phyloP scores from a whole-genome alignment of 495 filamentous ascomycete genomes.

The Pseudevernia furfuracea region DNA sequence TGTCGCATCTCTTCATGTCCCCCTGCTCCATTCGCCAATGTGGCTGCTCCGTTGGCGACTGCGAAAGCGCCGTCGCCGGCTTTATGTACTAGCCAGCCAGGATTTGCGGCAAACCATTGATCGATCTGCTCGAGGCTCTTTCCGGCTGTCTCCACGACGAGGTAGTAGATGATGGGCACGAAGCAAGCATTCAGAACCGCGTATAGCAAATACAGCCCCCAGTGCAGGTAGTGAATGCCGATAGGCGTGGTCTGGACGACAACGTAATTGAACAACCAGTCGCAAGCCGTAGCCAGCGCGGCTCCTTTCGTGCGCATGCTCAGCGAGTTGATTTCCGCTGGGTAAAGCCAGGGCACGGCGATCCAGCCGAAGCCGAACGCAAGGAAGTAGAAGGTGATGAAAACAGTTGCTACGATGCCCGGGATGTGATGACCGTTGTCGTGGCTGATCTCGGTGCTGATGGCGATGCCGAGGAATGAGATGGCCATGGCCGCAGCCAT shows the following conservation, averaged over 20 bases:
- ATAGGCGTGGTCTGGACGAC: slow-evolving; percentile 43
- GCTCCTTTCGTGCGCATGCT: slow-evolving; percentile 49
- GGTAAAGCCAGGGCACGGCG: slow-evolving; percentile 46
- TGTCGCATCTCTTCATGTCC: slow-evolving; percentile 1
- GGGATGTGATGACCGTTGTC: slow-evolving; percentile 21
- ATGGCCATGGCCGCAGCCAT: slow-evolving; percentile 46
- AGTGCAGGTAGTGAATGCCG: slow-evolving; percentile 35
- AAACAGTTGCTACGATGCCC: slow-evolving; percentile 40
- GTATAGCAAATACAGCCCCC: slow-evolving; percentile 35
- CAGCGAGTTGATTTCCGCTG: slow-evolving; percentile 55
- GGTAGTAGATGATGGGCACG: slow-evolving; percentile 53
- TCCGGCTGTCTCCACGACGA: slow-evolving; percentile 47
- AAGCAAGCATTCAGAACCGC: slow-evolving; percentile 39
- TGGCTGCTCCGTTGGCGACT: background rate
- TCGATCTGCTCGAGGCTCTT: slow-evolving; percentile 32
- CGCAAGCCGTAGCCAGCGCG: slow-evolving; percentile 40
- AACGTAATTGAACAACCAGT: slow-evolving; percentile 44
- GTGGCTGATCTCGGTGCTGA: slow-evolving; percentile 23
- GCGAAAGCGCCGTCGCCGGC: slow-evolving; percentile 1
- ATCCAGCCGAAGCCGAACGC: slow-evolving; percentile 55
- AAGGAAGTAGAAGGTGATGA: slow-evolving; percentile 47
- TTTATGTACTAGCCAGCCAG: slow-evolving; percentile 24
- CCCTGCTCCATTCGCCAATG: background rate
- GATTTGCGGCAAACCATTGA: slow-evolving; percentile 22
- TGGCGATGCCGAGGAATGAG: slow-evolving; percentile 29